A percentile compares a stretch with the other conserved stretches of the same genome.
These are phyloP conservation scores for Podaxis mareebaensis DNA, from an alignment of 768 basidiomycete species.

Conservation along the genomic window DNA sequence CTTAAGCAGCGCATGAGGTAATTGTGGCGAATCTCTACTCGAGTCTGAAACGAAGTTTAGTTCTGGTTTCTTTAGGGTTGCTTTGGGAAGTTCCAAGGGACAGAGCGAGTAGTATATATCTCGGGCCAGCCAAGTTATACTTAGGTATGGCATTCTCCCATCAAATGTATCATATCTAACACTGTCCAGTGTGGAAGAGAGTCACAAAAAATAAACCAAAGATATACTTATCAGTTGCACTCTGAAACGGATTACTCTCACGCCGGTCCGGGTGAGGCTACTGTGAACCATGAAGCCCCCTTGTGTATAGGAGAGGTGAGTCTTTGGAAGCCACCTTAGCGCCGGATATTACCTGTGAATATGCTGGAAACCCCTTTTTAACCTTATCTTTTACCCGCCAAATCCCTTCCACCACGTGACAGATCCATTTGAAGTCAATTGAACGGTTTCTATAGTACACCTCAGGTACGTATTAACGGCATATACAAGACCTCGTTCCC, in stretches of 20 bases:
- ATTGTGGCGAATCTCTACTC: background rate
- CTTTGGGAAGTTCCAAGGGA: background rate
- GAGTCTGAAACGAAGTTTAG: background rate
- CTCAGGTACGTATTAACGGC: background rate
- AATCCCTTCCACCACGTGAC: background rate
- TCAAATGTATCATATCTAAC: too few species aligned
- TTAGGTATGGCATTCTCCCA: too few species aligned
- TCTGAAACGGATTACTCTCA: too few species aligned
- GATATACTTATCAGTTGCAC: too few species aligned
- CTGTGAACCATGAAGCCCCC: too few species aligned
- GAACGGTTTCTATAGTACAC: background rate
- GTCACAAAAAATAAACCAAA: too few species aligned
- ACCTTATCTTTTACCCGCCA: background rate
- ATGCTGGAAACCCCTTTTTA: background rate
- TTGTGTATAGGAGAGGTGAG: too few species aligned
- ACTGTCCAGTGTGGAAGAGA: too few species aligned
- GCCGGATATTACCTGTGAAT: background rate
- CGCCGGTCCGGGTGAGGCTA: too few species aligned
- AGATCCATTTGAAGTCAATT: background rate
- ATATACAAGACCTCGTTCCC: background rate
- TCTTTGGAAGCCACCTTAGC: background rate
- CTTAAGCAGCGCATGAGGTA: background rate
- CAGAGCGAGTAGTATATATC: background rate
- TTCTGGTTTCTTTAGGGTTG: background rate
- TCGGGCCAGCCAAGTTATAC: too few species aligned